Evolutionary conservation across 2,329 filamentous ascomycete species (phyloP).

Genomic region (Massarina eburnea): DNA sequence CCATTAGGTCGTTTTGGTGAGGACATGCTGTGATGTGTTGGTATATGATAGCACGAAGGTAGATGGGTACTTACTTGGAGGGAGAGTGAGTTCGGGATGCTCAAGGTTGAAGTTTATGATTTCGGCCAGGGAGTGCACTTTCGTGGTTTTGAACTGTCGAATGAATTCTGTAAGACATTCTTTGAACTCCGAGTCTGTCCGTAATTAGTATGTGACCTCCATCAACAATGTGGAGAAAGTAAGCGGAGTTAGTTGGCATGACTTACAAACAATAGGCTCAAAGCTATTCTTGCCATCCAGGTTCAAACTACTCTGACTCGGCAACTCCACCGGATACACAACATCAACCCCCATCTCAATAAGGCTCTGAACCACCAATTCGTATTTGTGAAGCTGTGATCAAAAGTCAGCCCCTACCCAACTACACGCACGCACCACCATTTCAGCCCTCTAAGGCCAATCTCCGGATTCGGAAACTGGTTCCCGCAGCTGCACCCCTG

Average conservation of each 20-base stretch:
- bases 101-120: conserved; percentile 43
- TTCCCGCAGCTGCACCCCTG: conserved; percentile 1
- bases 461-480: conserved; percentile 1
- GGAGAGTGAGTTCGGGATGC: conserved; percentile 38
- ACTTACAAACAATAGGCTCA: conserved; percentile 41
- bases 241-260: neutral
- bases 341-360: conserved; percentile 41
- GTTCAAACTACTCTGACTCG: conserved; percentile 32
- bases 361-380: conserved; percentile 36
- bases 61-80: conserved; percentile 23
- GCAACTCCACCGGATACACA: conserved; percentile 37
- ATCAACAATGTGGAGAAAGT: neutral
- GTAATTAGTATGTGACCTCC: neutral
- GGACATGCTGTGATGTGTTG: conserved; percentile 23
- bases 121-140: conserved; percentile 40
- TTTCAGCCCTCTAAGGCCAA: neutral
- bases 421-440: neutral
- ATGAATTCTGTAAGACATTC: conserved; percentile 38
- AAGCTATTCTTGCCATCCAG: conserved; percentile 37
- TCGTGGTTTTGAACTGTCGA: conserved; percentile 36
- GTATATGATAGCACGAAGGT: conserved; percentile 4
- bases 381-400: conserved; percentile 37
- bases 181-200: conserved; percentile 39
- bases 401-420: neutral
- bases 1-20: conserved; percentile 40